Evolutionary conservation across 768 basidiomycete species (phyloP).

Genomic region (Pleurotus tuber-regium): DNA sequence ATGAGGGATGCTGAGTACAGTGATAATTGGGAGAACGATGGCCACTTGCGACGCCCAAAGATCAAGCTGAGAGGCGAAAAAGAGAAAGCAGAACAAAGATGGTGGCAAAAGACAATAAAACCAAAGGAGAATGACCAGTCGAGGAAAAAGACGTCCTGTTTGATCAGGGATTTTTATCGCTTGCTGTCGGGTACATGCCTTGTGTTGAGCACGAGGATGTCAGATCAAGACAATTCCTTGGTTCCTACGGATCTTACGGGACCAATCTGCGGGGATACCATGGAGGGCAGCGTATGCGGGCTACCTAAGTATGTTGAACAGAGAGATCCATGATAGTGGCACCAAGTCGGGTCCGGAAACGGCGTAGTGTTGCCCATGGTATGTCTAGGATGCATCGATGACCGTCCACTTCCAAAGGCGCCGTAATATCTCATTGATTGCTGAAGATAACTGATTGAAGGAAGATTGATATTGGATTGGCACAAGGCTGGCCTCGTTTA

Average conservation of each 20-base stretch:
- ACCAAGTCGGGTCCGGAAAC: slow-evolving; percentile 6
- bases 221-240: slow-evolving; percentile 19
- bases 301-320: slow-evolving; percentile 15
- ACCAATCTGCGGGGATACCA: slow-evolving; percentile 30
- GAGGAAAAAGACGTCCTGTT: slow-evolving; percentile 16
- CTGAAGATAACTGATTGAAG: slow-evolving; percentile 20
- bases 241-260: slow-evolving; percentile 12
- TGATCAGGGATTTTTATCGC: slow-evolving; percentile 26
- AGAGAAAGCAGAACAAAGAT: slow-evolving; percentile 20
- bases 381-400: slow-evolving; percentile 12
- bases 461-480: slow-evolving; percentile 18
- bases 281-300: slow-evolving; percentile 18
- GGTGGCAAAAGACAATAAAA: slow-evolving; percentile 13
- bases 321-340: too few species aligned
- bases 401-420: background rate
- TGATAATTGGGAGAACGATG: slow-evolving; percentile 9
- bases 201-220: slow-evolving; percentile 43
- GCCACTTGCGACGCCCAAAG: background rate
- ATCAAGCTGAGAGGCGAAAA: slow-evolving; percentile 12
- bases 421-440: background rate
- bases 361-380: background rate
- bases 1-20: slow-evolving; percentile 11
- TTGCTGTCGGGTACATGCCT: slow-evolving; percentile 26
- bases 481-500: slow-evolving; percentile 37
- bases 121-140: slow-evolving; percentile 12